phyloP scores from a whole-genome alignment of 441 rosid species.

The Manihot esculenta region DNA sequence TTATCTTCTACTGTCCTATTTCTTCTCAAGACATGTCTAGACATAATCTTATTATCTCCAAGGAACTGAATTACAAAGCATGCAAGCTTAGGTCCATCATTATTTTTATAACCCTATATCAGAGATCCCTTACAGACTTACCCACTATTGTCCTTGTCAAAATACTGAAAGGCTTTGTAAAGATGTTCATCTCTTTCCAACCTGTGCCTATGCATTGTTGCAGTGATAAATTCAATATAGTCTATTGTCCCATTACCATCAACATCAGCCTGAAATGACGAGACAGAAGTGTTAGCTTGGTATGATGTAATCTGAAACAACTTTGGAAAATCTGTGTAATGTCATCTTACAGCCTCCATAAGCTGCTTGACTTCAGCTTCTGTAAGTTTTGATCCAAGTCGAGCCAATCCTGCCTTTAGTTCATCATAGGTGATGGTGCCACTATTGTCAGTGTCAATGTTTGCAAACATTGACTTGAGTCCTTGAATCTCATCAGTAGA shows the following conservation, averaged over 20 bases:
- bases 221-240: conserved; percentile 71
- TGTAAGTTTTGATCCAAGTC: conserved; percentile 81
- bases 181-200: conserved; percentile 73
- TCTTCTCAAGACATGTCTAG: no score
- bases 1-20: no score
- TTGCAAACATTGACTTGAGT: conserved; percentile 74
- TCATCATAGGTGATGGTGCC: conserved; percentile 91
- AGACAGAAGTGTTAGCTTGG: not conserved
- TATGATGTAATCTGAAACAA: not conserved
- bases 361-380: conserved; percentile 88
- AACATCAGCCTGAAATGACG: conserved; percentile 61
- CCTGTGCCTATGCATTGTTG: conserved; percentile 80
- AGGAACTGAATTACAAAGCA: no score
- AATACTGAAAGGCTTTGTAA: conserved; percentile 71
- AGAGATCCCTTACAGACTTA: conserved; percentile 23
- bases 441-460: conserved; percentile 84
- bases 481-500: conserved; percentile 89
- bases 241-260: conserved; percentile 75
- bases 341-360: conserved; percentile 80
- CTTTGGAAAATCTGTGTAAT: not conserved
- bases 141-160: conserved; percentile 79
- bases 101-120: not conserved
- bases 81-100: not conserved
- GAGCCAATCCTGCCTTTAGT: conserved; percentile 70
- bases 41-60: not conserved